phyloP scores from a whole-genome alignment of 2,329 filamentous ascomycete species.

The Microdochium bolleyi region DNA sequence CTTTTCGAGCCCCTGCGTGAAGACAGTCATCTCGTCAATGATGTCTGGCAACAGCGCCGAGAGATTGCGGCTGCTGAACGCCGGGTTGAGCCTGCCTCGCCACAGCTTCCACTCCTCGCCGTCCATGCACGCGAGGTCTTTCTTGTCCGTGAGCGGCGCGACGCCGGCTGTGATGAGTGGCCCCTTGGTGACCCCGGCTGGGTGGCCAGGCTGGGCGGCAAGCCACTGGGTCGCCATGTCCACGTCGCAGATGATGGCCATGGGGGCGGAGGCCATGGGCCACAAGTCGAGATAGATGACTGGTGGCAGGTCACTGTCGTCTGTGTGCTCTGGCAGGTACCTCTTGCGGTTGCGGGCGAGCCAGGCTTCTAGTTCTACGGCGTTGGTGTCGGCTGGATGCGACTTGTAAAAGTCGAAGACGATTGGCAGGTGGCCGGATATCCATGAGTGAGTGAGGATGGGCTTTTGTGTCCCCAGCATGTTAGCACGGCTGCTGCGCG shows the following conservation, averaged over 20 bases:
- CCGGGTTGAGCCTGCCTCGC: constrained; percentile 12
- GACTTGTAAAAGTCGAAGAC: background rate
- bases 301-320: background rate
- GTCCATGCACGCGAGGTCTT: constrained; percentile 35
- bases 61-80: constrained; percentile 11
- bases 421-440: background rate
- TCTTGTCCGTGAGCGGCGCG: constrained; percentile 26
- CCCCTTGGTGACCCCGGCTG: constrained; percentile 10
- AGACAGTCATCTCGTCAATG: constrained; percentile 10
- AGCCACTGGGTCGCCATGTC: constrained; percentile 8
- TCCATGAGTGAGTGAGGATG: background rate
- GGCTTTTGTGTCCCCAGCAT: background rate
- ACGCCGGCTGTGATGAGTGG: constrained; percentile 4
- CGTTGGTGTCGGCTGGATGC: background rate
- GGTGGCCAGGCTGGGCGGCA: constrained; percentile 3
- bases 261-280: constrained; percentile 10
- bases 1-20: constrained; percentile 6
- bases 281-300: constrained; percentile 11
- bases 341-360: background rate
- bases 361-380: background rate
- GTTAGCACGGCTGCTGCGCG: background rate
- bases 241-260: constrained; percentile 8
- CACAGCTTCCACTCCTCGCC: constrained; percentile 17
- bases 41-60: constrained; percentile 9
- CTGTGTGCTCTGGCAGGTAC: background rate